These are phyloP conservation scores for Sphaerobolus stellatus DNA, from an alignment of 1,284 basidiomycete species.

Conservation along the genomic window DNA sequence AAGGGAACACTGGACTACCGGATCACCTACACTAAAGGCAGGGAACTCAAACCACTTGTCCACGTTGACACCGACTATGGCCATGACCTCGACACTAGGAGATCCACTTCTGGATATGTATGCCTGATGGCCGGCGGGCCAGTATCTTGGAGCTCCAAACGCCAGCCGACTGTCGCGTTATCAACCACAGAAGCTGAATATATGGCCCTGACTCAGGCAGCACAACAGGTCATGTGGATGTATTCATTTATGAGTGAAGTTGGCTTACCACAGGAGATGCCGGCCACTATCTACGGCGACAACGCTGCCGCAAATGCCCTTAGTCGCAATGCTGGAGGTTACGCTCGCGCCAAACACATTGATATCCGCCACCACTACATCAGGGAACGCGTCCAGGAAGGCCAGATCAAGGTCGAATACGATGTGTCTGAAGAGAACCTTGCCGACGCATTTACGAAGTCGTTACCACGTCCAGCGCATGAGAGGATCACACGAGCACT, in stretches of 20 bases:
- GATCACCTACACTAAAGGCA: slow-evolving; percentile 19
- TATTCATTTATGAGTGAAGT: slow-evolving; percentile 31
- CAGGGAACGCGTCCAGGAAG: slow-evolving; percentile 18
- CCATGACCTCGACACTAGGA: slow-evolving; percentile 21
- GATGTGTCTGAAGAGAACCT: background rate
- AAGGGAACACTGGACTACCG: slow-evolving; percentile 24
- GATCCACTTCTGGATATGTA: slow-evolving; percentile 28
- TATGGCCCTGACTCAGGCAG: slow-evolving; percentile 33
- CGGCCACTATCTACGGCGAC: slow-evolving; percentile 25
- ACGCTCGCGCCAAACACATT: slow-evolving; percentile 28
- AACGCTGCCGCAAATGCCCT: slow-evolving; percentile 27
- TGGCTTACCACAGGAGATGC: slow-evolving; percentile 15
- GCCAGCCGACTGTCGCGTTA: slow-evolving; percentile 36
- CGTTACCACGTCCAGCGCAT: background rate
- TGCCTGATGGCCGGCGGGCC: slow-evolving; percentile 27
- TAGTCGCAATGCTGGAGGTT: slow-evolving; percentile 25
- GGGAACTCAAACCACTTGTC: slow-evolving; percentile 8
- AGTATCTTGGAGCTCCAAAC: slow-evolving; percentile 38
- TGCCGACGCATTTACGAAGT: background rate
- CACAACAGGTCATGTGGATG: slow-evolving; percentile 39
- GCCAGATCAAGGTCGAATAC: background rate
- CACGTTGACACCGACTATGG: slow-evolving; percentile 28
- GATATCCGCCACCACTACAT: slow-evolving; percentile 27
- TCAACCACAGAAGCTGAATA: slow-evolving; percentile 47
- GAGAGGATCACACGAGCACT: background rate